Evolutionary conservation across 2,329 filamentous ascomycete genomes (phyloP).

Genomic region (Helotiales sp.): DNA sequence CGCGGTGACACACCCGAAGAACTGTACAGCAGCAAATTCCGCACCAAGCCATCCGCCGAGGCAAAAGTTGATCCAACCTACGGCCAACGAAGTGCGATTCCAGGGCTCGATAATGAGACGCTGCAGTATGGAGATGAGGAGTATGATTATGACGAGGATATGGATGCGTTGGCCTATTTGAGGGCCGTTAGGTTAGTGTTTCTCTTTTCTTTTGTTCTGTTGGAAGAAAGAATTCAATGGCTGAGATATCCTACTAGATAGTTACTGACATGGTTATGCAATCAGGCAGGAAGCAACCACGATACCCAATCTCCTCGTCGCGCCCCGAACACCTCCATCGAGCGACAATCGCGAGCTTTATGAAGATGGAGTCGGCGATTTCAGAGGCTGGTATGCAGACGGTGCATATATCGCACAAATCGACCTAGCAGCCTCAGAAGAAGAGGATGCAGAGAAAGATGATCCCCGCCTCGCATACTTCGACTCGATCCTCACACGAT

Average conservation of each 20-base stretch:
- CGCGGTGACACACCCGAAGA: slow-evolving; percentile 22
- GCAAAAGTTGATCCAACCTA: slow-evolving; percentile 63
- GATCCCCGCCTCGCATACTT: slow-evolving; percentile 70
- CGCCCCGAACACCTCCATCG: slow-evolving; percentile 52
- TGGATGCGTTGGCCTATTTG: slow-evolving; percentile 71
- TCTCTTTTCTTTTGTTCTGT: slow-evolving; percentile 4
- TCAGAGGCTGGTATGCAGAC: slow-evolving; percentile 72
- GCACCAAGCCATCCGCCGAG: slow-evolving; percentile 32
- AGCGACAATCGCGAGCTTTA: slow-evolving; percentile 53
- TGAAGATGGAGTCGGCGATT: slow-evolving; percentile 55
- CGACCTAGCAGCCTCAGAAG: slow-evolving; percentile 27
- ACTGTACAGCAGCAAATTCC: slow-evolving; percentile 35
- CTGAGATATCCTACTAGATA: slow-evolving; percentile 47
- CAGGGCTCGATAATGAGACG: slow-evolving; percentile 58
- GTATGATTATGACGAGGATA: slow-evolving; percentile 69
- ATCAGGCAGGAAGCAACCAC: slow-evolving; percentile 74
- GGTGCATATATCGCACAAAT: slow-evolving; percentile 73
- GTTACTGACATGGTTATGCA: slow-evolving; percentile 51
- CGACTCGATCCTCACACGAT: slow-evolving; percentile 66
- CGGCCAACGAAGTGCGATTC: slow-evolving; percentile 75
- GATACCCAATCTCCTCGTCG: slow-evolving; percentile 74
- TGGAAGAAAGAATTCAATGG: slow-evolving; percentile 36
- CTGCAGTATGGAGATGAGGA: slow-evolving; percentile 50
- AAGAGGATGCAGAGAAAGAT: slow-evolving; percentile 42
- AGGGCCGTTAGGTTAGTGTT: slow-evolving; percentile 69